Percentiles rank a stretch among this genome's conserved stretches.
Conservation (phyloP, 345 rosid genomes). For the Eucalyptus dawsonii region DNA sequence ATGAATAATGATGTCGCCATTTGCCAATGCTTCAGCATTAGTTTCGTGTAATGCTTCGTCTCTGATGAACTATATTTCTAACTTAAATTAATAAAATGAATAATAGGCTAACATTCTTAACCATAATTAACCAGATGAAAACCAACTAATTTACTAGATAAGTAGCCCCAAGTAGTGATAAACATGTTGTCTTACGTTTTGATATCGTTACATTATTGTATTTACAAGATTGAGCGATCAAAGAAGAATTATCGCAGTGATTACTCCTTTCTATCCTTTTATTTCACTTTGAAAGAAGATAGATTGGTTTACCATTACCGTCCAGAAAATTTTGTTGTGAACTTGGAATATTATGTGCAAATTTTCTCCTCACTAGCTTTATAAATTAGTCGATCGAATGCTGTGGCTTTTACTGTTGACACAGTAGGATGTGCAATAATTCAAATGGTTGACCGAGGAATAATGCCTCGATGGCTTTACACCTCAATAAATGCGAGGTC, state of each 20-base stretch:
- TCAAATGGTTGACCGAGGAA: background rate
- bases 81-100: background rate
- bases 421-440: background rate
- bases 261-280: background rate
- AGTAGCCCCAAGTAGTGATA: background rate
- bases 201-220: background rate
- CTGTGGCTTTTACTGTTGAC: background rate
- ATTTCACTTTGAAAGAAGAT: background rate
- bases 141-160: background rate
- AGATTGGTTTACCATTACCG: background rate
- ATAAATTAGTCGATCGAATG: background rate
- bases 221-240: background rate
- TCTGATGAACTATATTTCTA: background rate
- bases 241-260: fast-evolving
- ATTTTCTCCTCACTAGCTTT: background rate
- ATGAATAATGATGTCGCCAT: background rate
- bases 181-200: background rate
- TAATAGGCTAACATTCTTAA: too few species aligned
- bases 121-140: background rate
- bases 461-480: background rate
- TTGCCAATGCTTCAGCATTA: background rate
- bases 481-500: background rate
- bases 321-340: background rate
- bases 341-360: background rate
- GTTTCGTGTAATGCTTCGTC: background rate